Conservation (phyloP, 139 green algal genomes). For the Volvox africanus region DNA sequence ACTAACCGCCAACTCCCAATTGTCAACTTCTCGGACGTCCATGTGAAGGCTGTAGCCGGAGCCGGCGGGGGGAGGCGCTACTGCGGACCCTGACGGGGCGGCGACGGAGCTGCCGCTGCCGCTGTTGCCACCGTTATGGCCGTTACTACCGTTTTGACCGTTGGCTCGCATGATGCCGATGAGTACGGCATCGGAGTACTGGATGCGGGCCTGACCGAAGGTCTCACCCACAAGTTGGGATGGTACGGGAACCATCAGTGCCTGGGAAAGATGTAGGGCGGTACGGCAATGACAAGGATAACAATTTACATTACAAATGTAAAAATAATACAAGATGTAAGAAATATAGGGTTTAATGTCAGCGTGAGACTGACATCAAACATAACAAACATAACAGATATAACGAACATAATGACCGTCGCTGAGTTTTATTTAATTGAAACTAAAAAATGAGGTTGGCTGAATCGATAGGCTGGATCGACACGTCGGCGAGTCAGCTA, state of each 20-base stretch:
- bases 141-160: neutral
- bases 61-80: neutral
- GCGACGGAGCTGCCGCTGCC: neutral
- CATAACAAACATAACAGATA: no score
- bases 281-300: neutral
- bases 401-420: no score
- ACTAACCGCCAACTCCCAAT: neutral
- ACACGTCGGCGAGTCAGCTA: neutral
- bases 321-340: neutral
- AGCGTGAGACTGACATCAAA: no score
- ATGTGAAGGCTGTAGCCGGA: neutral
- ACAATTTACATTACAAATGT: no score
- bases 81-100: neutral
- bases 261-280: neutral
- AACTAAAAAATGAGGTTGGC: neutral
- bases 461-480: neutral
- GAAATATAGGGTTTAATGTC: neutral
- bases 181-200: slow-evolving; percentile 21
- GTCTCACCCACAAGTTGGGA: slow-evolving; percentile 7
- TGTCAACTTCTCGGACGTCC: neutral
- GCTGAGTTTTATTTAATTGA: no score
- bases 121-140: neutral
- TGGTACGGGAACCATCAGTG: slow-evolving; percentile 14
- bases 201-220: neutral
- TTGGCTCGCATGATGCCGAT: slow-evolving; percentile 8